These are phyloP conservation scores for Pilatotrama ljubarskyi DNA, from an alignment of 768 basidiomycete species.

Conservation along the genomic window DNA sequence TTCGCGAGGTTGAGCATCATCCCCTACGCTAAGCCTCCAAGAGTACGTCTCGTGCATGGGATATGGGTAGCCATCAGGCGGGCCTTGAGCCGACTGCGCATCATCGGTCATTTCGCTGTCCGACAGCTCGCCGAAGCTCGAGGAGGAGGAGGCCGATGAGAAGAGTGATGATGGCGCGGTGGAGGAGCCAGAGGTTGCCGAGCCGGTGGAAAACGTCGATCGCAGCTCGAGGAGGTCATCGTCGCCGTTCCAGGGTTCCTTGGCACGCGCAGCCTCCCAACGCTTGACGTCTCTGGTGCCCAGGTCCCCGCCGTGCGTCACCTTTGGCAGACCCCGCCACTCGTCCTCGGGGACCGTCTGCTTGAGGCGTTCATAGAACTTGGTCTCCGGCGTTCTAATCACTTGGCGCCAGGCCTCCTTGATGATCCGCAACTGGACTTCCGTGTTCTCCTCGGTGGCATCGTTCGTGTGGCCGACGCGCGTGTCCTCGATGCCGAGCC, in stretches of 20 bases:
- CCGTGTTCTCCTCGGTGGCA: background rate
- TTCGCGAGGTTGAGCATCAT: background rate
- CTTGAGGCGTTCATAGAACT: constrained; percentile 3
- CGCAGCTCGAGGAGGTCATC: background rate
- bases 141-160: no score
- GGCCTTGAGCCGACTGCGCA: background rate
- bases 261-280: background rate
- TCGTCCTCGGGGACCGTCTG: background rate
- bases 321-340: background rate
- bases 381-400: constrained; percentile 1
- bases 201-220: no score
- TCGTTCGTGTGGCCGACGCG: background rate
- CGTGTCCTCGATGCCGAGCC: constrained; percentile 10
- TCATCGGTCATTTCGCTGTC: background rate
- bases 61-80: background rate
- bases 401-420: constrained; percentile 20
- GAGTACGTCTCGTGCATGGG: constrained; percentile 3
- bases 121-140: no score
- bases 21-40: background rate
- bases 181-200: no score
- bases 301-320: background rate
- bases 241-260: background rate
- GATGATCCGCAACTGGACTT: background rate
- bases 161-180: no score
- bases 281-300: background rate